phyloP scores from a whole-genome alignment of 2,329 filamentous ascomycete species.

The Aureobasidium pullulans region DNA sequence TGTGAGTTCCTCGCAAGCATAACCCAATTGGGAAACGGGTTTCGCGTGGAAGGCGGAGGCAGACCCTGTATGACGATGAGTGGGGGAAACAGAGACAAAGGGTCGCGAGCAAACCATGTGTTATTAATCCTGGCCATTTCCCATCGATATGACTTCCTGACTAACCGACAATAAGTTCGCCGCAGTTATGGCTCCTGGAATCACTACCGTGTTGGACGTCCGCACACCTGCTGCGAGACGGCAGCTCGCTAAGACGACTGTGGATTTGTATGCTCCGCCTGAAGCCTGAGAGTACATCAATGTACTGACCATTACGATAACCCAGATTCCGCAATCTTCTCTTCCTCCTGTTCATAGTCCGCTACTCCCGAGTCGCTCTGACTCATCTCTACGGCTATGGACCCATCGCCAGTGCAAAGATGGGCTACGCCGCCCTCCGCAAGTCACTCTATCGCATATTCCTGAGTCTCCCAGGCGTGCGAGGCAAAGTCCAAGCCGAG shows the following conservation, averaged over 20 bases:
- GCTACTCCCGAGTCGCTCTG: constrained; percentile 71
- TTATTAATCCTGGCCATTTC: not conserved
- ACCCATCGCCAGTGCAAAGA: constrained; percentile 66
- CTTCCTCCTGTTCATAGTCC: constrained; percentile 80
- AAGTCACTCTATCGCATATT: constrained; percentile 77
- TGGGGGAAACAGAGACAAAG: not conserved
- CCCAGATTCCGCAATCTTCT: constrained; percentile 73
- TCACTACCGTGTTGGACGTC: not conserved
- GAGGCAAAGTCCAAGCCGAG: constrained; percentile 76
- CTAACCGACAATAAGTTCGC: not conserved
- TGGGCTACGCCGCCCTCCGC: constrained; percentile 65
- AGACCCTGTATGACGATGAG: not conserved
- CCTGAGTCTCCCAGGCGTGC: constrained; percentile 77
- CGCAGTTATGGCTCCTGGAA: not conserved
- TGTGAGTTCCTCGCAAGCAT: constrained; percentile 3
- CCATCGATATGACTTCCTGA: not conserved
- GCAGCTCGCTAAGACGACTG: constrained; percentile 5
- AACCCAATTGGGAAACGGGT: not conserved
- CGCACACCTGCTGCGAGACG: constrained; percentile 7
- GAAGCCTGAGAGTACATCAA: not conserved
- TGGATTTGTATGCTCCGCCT: constrained; percentile 5
- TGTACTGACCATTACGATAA: not conserved
- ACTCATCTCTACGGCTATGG: constrained; percentile 87
- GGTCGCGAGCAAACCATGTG: not conserved
- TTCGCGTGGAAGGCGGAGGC: not conserved